phyloP scores from a whole-genome alignment of 352 stramenopile genomes.

The Pythium vanterpoolii region DNA sequence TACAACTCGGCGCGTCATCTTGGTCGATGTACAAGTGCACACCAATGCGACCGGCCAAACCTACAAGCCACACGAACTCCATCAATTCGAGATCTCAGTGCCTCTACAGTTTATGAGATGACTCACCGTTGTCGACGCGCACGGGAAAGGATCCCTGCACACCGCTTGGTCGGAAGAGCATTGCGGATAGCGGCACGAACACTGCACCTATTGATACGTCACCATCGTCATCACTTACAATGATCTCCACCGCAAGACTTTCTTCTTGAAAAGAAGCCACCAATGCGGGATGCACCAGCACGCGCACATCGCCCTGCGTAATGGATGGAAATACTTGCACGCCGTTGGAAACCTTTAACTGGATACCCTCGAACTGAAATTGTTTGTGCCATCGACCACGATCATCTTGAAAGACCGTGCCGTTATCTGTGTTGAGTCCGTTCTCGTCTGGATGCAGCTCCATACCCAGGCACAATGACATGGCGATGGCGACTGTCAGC shows the following conservation, averaged over 20 bases:
- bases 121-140: constrained; percentile 26
- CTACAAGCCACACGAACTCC: not conserved
- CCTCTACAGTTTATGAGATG: not conserved
- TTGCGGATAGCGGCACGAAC: constrained; percentile 28
- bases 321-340: constrained; percentile 21
- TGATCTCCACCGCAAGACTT: constrained; percentile 10
- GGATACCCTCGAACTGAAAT: constrained; percentile 14
- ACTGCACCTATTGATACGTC: constrained; percentile 10
- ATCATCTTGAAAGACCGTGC: not conserved
- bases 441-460: constrained; percentile 6
- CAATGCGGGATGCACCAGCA: constrained; percentile 23
- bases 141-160: constrained; percentile 42
- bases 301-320: constrained; percentile 7
- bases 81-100: not conserved
- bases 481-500: not conserved
- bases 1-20: not conserved
- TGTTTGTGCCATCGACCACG: constrained; percentile 14
- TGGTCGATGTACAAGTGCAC: constrained; percentile 21
- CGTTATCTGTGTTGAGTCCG: not conserved
- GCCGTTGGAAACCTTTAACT: constrained; percentile 8
- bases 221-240: not conserved
- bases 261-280: constrained; percentile 19
- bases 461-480: constrained; percentile 12
- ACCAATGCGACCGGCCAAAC: constrained; percentile 10
- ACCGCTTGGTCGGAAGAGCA: constrained; percentile 40